Conservation (phyloP, 306 rosid species). For the Cucumis melo region DNA sequence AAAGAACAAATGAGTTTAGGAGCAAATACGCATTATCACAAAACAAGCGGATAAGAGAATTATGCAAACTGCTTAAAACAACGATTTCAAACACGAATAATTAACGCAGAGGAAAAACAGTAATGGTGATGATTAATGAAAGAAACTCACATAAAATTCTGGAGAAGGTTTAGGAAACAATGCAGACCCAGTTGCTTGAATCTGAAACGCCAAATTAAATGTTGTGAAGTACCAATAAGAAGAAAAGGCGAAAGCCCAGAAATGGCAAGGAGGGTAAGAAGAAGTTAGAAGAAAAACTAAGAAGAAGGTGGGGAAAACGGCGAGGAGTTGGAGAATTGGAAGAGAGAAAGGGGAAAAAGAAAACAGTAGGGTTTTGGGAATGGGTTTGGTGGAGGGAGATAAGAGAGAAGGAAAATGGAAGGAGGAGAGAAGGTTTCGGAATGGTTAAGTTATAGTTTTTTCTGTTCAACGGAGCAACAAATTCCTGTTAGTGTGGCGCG, state of each 20-base stretch:
- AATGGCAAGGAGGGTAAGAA: not conserved
- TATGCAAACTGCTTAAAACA: not conserved
- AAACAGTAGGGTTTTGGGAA: conserved; percentile 7
- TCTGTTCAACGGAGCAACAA: not conserved
- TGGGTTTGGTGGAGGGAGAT: not conserved
- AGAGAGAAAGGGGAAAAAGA: not conserved
- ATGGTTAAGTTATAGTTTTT: not conserved
- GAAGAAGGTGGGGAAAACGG: not conserved
- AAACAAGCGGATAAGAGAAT: not conserved
- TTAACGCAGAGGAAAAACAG: not conserved
- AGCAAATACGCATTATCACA: not conserved
- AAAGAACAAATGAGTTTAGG: not conserved
- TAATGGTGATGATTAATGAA: not conserved
- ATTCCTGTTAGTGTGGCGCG: not conserved
- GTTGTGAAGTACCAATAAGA: not conserved
- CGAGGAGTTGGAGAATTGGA: not conserved
- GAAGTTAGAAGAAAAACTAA: not conserved
- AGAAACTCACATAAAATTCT: not conserved
- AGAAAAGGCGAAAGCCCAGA: not conserved
- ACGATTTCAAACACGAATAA: not conserved
- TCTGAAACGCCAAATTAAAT: not conserved
- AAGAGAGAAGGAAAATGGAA: not conserved
- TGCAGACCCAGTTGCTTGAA: not conserved
- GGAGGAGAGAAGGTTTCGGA: conserved; percentile 1
- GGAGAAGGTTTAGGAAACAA: not conserved